phyloP scores from a whole-genome alignment of 192 early-diverging fungal genomes.

The Neocallimastix lanati region DNA sequence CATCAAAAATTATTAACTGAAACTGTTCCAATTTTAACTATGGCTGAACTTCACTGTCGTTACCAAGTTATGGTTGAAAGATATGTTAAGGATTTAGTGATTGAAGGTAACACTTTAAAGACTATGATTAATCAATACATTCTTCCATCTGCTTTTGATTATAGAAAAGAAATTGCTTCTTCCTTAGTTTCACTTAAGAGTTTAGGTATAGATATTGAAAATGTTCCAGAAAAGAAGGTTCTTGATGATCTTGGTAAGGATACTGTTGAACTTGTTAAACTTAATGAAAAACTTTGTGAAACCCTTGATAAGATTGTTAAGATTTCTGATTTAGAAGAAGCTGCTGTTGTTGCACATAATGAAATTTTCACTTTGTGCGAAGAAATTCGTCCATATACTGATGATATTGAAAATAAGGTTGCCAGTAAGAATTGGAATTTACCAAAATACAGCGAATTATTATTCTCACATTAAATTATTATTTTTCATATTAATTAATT shows the following conservation, averaged over 20 bases:
- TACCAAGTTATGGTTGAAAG: constrained; percentile 93
- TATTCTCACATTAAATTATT: constrained; percentile 26
- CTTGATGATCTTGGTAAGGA: constrained; percentile 48
- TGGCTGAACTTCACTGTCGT: constrained; percentile 73
- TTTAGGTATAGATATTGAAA: constrained; percentile 12
- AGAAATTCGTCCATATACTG: constrained; percentile 41
- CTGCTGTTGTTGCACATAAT: constrained; percentile 40
- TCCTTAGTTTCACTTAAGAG: constrained; percentile 50
- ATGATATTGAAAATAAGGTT: constrained; percentile 57
- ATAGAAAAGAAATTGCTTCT: constrained; percentile 75
- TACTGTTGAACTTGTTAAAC: constrained; percentile 30
- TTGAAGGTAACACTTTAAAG: constrained; percentile 80
- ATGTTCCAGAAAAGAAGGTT: constrained; percentile 46
- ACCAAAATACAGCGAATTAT: constrained; percentile 91
- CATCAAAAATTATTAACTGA: constrained; percentile 61
- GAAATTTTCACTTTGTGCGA: constrained; percentile 52
- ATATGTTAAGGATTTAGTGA: constrained; percentile 88
- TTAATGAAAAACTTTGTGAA: constrained; percentile 28
- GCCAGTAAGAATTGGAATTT: constrained; percentile 88
- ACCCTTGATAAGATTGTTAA: constrained; percentile 36
- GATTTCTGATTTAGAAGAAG: constrained; percentile 34
- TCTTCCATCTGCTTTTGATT: constrained; percentile 70
- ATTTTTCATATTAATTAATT: no score
- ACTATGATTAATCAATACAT: constrained; percentile 67
- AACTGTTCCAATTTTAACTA: constrained; percentile 65